Base-by-base conservation (phyloP, 2,329 filamentous ascomycete species). In the Fusarium sp. region DNA sequence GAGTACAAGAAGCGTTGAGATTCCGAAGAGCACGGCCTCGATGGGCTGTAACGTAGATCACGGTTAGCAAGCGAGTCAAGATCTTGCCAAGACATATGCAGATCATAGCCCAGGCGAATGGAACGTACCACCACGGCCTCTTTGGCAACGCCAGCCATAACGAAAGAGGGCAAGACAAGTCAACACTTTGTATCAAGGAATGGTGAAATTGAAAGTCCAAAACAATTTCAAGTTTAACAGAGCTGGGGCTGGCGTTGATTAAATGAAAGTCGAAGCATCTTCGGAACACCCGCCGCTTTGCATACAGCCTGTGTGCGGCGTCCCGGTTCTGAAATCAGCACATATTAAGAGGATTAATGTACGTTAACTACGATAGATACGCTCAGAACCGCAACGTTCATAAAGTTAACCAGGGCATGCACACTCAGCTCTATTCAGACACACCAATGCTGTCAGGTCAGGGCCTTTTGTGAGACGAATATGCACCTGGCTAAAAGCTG, bases 21-120 rank as follows among this genome's bases (percentile, higher is more conserved):
- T 24, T 6, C 43, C 49, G 9, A 77, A 54, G 20, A 77, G 72
- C 24, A 68, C 55, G 57, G 71, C 71, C 68, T 77, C 75, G 42
- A 77, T 73, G 28, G 75, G 75, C 75, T 76, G 49, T n/a, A 37
- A 54, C 24, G 48, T 59, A 20, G 23, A 44, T 37, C 29, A 35
- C n/a, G 1, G 37, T 69, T 42, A 70, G 67, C 49, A 48, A 63
- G 44, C 37, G 52, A 59, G 21, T 15, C 20, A 33, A 16, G 48
- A 48, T 49, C 35, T 12, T 49, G 42, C 41, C 50, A 47, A 56
- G 38, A 9, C n/a, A 47, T 8, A 20, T 44, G 56, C 20, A 24
- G n/a, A 61, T 47, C 33, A 35, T 26, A 20, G 49, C 43, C n/a
- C 28, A 29, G 41, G 15, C 4, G 9, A 31, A 31, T 37, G 12